These are phyloP conservation scores for Erucastrum elatum DNA, from an alignment of 345 rosid species.

Conservation along the genomic window DNA sequence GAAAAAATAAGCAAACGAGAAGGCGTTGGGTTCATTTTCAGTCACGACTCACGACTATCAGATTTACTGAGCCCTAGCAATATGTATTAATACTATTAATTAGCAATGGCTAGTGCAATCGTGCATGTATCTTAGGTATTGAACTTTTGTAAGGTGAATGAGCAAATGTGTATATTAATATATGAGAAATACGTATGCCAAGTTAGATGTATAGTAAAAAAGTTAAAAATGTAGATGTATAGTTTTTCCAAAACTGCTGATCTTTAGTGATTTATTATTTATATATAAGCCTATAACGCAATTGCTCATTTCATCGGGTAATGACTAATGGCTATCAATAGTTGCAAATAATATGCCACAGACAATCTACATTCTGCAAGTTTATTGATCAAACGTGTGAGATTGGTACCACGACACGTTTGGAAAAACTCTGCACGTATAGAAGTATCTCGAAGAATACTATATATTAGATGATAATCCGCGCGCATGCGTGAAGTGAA, in stretches of 20 bases:
- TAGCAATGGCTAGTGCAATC: neutral
- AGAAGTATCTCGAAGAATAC: too few relatives aligned
- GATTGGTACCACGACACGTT: neutral
- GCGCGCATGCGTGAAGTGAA: too few relatives aligned
- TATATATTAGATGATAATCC: too few relatives aligned
- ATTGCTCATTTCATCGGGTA: neutral
- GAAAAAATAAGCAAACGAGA: neutral
- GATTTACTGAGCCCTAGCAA: neutral
- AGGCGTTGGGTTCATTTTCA: neutral
- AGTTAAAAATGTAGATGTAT: too few relatives aligned
- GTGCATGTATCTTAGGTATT: neutral
- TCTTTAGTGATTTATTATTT: too few relatives aligned
- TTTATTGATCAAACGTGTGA: constrained; percentile 17
- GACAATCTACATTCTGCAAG: neutral
- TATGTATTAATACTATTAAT: too few relatives aligned
- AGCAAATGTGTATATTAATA: too few relatives aligned
- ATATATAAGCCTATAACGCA: neutral
- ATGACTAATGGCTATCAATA: neutral
- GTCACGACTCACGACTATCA: neutral
- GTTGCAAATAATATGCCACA: too few relatives aligned
- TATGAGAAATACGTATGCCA: too few relatives aligned
- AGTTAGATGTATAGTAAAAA: too few relatives aligned
- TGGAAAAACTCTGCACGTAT: neutral
- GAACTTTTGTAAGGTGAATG: too few relatives aligned
- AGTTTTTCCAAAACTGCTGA: too few relatives aligned